Base-by-base conservation (phyloP, 2,329 filamentous ascomycete species). In the Exophiala calicioides region DNA sequence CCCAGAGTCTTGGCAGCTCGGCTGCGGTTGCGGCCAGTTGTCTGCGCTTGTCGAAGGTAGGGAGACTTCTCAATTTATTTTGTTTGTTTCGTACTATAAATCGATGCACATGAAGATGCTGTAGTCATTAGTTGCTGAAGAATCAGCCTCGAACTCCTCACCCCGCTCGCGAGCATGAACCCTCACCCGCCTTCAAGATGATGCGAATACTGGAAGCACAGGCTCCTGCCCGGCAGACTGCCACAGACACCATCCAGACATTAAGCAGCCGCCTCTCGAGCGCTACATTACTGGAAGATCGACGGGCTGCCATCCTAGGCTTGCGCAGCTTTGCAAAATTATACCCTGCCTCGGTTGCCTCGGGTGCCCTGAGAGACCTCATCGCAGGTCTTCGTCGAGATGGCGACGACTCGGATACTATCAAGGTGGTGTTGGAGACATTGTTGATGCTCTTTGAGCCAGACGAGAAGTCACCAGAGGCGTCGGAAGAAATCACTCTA, bases 251-350 rank as follows among this genome's bases (percentile, higher is more conserved):
- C 31, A 98, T 98, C 67, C 86, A 85, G 53, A 87, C 90, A 31
- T 77, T 97, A 51, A 94, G 90, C 69, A 85, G 84, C 62, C 87
- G 93, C 45, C 80, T 98, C 29, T 82, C 85, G 64, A 95, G 88
- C 58, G 89, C 90, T 33, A 96, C 90, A 1, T 78, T 98, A 12
- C 80, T 98, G 30, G 93, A 98, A 71, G 94, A 98, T 68, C 85
- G 94, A 43, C 84, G 93, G 53, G 90, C 89, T 45, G 90, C 93
- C 34, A 95, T 98, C 36, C 80, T 95, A 21, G 93, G 93, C 13
- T 76, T 98, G 27, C 82, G 94, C 59, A 96, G 90, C 71, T 97
- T 98, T 67, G 89, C 93, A 31, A 97, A 97, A 69, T 84, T 94
- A 52, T 97, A 91, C 61, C 94, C 93, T 27, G 94, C 94, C 10